These are phyloP conservation scores for Neopestalotiopsis sp. DNA, from an alignment of 2,329 filamentous ascomycete species.

Conservation along the genomic window DNA sequence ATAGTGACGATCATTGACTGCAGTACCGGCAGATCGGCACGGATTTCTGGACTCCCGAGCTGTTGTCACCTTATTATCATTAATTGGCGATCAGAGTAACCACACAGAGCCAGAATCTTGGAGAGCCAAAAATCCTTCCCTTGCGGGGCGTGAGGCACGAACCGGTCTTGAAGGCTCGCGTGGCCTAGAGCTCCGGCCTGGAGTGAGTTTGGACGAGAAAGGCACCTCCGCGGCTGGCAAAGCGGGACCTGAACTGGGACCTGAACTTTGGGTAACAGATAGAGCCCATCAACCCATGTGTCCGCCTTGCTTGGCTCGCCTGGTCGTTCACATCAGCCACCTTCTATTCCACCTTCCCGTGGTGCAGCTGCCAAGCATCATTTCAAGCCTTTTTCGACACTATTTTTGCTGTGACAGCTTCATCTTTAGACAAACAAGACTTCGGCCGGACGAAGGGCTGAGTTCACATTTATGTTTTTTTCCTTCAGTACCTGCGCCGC, in stretches of 20 bases:
- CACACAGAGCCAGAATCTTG: too few species aligned
- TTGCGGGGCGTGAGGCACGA: not conserved
- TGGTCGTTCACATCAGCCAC: not conserved
- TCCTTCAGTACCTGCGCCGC: not conserved
- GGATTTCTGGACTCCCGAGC: not conserved
- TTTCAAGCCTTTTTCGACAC: not conserved
- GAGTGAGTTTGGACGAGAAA: not conserved
- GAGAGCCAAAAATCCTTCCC: too few species aligned
- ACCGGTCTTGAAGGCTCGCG: not conserved
- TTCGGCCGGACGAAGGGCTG: not conserved
- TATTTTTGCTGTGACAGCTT: constrained; percentile 11
- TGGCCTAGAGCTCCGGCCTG: not conserved
- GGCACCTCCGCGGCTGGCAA: not conserved
- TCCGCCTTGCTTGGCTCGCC: not conserved
- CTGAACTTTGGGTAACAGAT: not conserved
- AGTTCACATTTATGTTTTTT: not conserved
- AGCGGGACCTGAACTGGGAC: not conserved
- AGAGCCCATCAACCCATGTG: too few species aligned
- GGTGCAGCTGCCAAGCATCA: not conserved
- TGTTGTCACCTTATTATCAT: not conserved
- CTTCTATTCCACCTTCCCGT: not conserved
- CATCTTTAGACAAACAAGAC: not conserved
- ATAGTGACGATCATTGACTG: not conserved
- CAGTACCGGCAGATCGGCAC: not conserved
- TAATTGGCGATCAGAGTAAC: not conserved